Conservation (phyloP, 768 basidiomycete genomes). For the Leccinum uliginosum region DNA sequence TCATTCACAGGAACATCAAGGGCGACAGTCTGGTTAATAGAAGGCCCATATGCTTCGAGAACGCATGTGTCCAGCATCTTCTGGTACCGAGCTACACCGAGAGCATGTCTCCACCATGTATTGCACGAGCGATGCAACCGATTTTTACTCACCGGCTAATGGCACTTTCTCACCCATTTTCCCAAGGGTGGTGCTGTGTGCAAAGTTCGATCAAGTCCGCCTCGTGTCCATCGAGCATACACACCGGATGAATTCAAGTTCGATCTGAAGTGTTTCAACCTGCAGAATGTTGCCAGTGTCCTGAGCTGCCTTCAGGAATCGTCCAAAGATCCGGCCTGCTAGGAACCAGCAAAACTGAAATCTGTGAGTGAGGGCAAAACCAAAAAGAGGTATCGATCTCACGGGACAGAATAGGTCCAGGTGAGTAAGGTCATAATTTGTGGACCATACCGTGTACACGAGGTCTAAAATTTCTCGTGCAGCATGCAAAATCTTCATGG, state of each 20-base stretch:
- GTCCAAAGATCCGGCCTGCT: constrained; percentile 59
- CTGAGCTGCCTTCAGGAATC: constrained; percentile 61
- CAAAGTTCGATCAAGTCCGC: neutral
- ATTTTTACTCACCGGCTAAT: constrained; percentile 43
- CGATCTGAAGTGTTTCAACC: constrained; percentile 52
- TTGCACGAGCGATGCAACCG: neutral
- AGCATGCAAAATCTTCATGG: constrained; percentile 62
- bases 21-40: neutral
- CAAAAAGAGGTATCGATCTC: constrained; percentile 18
- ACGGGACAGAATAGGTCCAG: constrained; percentile 70
- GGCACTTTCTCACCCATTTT: constrained; percentile 67
- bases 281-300: constrained; percentile 55
- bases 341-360: constrained; percentile 65
- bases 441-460: constrained; percentile 61
- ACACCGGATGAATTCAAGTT: constrained; percentile 67
- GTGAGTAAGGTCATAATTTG: constrained; percentile 67
- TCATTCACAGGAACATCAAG: constrained; percentile 3
- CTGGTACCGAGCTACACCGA: constrained; percentile 17
- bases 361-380: neutral
- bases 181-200: constrained; percentile 48
- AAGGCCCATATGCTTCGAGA: constrained; percentile 8
- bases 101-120: neutral
- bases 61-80: constrained; percentile 21
- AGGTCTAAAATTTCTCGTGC: constrained; percentile 64
- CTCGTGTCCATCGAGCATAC: constrained; percentile 18